Conservation (phyloP, 2,329 filamentous ascomycete species). For the Fusarium sp. region DNA sequence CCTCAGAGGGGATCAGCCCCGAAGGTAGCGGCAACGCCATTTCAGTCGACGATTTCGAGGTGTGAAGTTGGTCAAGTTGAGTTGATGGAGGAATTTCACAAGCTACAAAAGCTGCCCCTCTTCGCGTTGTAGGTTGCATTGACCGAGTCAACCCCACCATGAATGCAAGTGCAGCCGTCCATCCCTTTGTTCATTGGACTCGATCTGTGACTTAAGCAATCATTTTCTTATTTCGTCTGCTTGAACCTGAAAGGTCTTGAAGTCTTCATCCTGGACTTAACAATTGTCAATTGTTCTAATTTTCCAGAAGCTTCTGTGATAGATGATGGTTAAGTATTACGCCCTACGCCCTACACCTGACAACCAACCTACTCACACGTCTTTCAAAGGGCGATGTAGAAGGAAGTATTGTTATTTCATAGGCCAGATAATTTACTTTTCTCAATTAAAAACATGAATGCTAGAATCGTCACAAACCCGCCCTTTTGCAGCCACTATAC, state of each 20-base stretch:
- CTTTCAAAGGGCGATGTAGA: neutral
- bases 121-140: neutral
- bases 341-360: neutral
- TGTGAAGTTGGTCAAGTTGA: slow-evolving; percentile 6
- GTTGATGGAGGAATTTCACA: slow-evolving; percentile 32
- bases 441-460: neutral
- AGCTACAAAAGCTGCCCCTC: slow-evolving; percentile 28
- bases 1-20: slow-evolving; percentile 83
- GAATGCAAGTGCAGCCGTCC: neutral
- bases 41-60: slow-evolving; percentile 6
- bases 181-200: neutral
- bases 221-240: neutral
- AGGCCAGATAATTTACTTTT: neutral
- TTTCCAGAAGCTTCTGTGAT: neutral
- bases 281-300: neutral
- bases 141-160: slow-evolving; percentile 30
- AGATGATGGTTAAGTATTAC: fast-evolving
- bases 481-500: neutral
- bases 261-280: no score
- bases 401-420: neutral
- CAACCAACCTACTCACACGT: neutral
- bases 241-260: neutral
- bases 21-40: slow-evolving; percentile 65
- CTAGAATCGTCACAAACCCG: neutral
- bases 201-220: neutral